phyloP scores from a whole-genome alignment of 2,329 filamentous ascomycete species.

The Gyromitra esculenta region DNA sequence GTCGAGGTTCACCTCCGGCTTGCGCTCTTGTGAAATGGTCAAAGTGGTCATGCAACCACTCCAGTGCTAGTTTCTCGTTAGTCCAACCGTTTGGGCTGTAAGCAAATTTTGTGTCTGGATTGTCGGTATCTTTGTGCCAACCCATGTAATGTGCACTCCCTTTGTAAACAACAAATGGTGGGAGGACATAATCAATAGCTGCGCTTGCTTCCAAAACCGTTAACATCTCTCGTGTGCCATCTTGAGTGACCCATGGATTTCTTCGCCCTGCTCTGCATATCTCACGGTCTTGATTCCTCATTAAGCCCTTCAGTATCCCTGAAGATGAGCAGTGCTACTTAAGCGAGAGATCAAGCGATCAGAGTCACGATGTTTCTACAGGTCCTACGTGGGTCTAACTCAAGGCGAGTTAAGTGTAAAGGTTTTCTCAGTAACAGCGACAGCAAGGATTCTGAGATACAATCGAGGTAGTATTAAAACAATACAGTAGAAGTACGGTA shows the following conservation, averaged over 20 bases:
- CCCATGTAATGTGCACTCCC: constrained; percentile 32
- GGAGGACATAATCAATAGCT: constrained; percentile 23
- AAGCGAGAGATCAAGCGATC: too few relatives aligned
- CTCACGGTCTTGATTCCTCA: too few relatives aligned
- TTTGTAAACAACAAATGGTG: constrained; percentile 42
- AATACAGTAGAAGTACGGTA: too few relatives aligned
- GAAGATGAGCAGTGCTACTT: too few relatives aligned
- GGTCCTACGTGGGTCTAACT: too few relatives aligned
- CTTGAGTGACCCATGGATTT: constrained; percentile 18
- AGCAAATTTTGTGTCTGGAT: constrained; percentile 12
- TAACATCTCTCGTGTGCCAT: constrained; percentile 41
- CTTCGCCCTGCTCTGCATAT: not conserved
- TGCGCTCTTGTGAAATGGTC: too few relatives aligned
- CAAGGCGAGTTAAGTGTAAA: too few relatives aligned
- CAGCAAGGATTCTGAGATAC: too few relatives aligned
- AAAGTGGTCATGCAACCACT: not conserved
- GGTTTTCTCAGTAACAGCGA: too few relatives aligned
- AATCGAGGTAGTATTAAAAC: too few relatives aligned
- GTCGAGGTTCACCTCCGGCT: not conserved
- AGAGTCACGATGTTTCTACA: too few relatives aligned
- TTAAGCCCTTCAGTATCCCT: too few relatives aligned
- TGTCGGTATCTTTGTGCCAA: constrained; percentile 8
- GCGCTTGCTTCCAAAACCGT: constrained; percentile 37
- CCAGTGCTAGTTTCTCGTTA: constrained; percentile 1
- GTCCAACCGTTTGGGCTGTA: constrained; percentile 15